A percentile compares a stretch with the other conserved stretches of the same genome.
Conservation (phyloP, 169 alveolate species). For the Babesia microti region DNA sequence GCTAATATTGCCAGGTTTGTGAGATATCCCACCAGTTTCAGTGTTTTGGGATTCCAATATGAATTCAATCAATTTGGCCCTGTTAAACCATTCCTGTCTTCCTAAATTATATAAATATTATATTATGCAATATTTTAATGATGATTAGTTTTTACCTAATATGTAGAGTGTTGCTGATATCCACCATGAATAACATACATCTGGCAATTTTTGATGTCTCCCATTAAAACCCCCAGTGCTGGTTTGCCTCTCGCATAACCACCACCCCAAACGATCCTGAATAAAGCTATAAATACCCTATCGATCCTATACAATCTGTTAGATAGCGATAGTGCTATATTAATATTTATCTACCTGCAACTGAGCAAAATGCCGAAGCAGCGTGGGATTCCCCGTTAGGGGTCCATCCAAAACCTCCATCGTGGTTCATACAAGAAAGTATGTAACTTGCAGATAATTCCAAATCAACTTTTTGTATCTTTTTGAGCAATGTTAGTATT, state of each 20-base stretch:
- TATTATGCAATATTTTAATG: not conserved
- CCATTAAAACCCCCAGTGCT: slow-evolving; percentile 91
- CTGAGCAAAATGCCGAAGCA: slow-evolving; percentile 88
- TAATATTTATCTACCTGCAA: slow-evolving; percentile 70
- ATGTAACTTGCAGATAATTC: slow-evolving; percentile 73
- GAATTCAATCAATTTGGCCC: slow-evolving; percentile 67
- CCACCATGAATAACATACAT: slow-evolving; percentile 97
- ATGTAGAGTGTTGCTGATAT: slow-evolving; percentile 73
- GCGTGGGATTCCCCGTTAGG: slow-evolving; percentile 93
- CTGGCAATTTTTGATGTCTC: slow-evolving; percentile 92
- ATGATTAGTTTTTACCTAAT: slow-evolving; percentile 36
- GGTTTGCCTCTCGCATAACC: slow-evolving; percentile 87
- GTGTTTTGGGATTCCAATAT: slow-evolving; percentile 71
- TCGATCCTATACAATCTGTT: slow-evolving; percentile 21
- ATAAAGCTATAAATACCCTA: slow-evolving; percentile 28
- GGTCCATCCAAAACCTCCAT: slow-evolving; percentile 89
- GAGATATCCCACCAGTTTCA: slow-evolving; percentile 87
- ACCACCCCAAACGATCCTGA: slow-evolving; percentile 49
- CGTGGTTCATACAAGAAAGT: slow-evolving; percentile 78
- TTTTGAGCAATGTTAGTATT: slow-evolving; percentile 70
- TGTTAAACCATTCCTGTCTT: slow-evolving; percentile 76
- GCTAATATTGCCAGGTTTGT: slow-evolving; percentile 85
- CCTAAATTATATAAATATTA: slow-evolving; percentile 36
- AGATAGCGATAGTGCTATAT: slow-evolving; percentile 10
- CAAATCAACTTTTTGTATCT: slow-evolving; percentile 60